A percentile compares a stretch with the other conserved stretches of the same genome.
These are phyloP conservation scores for Gilbertella persicaria DNA, from an alignment of 371 early-diverging fungal species.

Conservation along the genomic window DNA sequence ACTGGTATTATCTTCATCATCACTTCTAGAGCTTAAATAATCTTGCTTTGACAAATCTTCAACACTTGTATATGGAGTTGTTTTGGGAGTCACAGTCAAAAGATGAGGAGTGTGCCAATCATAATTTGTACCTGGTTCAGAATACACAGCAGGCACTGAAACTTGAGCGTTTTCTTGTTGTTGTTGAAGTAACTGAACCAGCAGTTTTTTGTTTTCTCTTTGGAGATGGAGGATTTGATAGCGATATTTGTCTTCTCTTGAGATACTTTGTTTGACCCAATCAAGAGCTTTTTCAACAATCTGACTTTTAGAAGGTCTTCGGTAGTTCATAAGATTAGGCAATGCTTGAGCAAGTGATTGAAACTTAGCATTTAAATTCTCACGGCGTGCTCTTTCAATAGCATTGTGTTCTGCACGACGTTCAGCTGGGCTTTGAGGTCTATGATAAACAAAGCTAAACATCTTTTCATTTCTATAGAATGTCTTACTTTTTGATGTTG, in stretches of 20 bases:
- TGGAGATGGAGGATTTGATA: slow-evolving; percentile 32
- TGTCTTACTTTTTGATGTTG: not conserved
- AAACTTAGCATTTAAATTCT: slow-evolving; percentile 66
- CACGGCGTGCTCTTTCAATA: slow-evolving; percentile 73
- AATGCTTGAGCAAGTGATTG: slow-evolving; percentile 65
- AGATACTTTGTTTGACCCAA: slow-evolving; percentile 42
- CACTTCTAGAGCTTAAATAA: slow-evolving; percentile 3
- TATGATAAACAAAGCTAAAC: not conserved
- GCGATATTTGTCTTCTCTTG: slow-evolving; percentile 32
- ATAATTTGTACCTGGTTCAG: not conserved
- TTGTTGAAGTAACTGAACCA: slow-evolving; percentile 17
- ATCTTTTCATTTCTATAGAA: not conserved
- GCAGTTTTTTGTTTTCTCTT: slow-evolving; percentile 33
- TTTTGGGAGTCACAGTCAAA: not conserved
- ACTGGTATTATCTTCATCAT: slow-evolving; percentile 16
- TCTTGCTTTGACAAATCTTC: slow-evolving; percentile 11
- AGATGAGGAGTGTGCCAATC: not conserved
- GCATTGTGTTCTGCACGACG: slow-evolving; percentile 74
- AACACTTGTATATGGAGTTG: not conserved
- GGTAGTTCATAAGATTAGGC: slow-evolving; percentile 60
- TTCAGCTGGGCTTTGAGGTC: slow-evolving; percentile 42
- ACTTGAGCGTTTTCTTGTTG: slow-evolving; percentile 1
- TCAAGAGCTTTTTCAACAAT: slow-evolving; percentile 69
- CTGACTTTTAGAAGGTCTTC: slow-evolving; percentile 66
- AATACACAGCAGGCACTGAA: slow-evolving; percentile 3